Evolutionary conservation across 345 rosid species (phyloP).

Genomic region (Abelmoschus esculentus): DNA sequence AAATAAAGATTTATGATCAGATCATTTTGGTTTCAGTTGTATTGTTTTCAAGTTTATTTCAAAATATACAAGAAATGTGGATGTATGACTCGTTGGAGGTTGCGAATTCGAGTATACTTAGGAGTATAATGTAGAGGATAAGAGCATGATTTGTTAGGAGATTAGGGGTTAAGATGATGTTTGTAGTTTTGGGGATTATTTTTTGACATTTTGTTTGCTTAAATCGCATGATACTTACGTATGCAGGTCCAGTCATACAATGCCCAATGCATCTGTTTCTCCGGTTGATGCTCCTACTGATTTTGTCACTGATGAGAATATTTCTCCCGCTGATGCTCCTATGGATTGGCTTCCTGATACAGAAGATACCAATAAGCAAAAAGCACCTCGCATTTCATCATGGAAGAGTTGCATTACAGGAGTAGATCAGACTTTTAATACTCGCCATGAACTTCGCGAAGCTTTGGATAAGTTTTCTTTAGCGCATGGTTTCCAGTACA

Average conservation of each 20-base stretch:
- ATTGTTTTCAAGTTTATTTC: not conserved
- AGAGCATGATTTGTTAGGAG: not conserved
- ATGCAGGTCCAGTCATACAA: slow-evolving; percentile 14
- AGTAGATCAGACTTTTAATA: slow-evolving; percentile 49
- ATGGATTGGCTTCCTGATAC: slow-evolving; percentile 3
- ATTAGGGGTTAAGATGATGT: not conserved
- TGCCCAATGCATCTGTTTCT: not conserved
- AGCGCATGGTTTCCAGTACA: slow-evolving; percentile 43
- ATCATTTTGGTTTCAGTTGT: not conserved
- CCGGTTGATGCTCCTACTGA: slow-evolving; percentile 3
- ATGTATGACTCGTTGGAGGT: not conserved
- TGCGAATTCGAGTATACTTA: not conserved
- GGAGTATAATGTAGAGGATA: not conserved
- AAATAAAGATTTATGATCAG: not conserved
- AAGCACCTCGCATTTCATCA: slow-evolving; percentile 17
- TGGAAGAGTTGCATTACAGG: slow-evolving; percentile 55
- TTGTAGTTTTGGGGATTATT: not conserved
- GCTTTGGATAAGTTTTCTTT: slow-evolving; percentile 46
- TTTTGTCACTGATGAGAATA: not conserved
- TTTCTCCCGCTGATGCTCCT: slow-evolving; percentile 5
- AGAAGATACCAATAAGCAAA: slow-evolving; percentile 1
- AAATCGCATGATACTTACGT: slow-evolving; percentile 17
- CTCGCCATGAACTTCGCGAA: slow-evolving; percentile 46
- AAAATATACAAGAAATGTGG: not conserved
- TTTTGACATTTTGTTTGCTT: not conserved